Evolutionary conservation across 2,329 filamentous ascomycete genomes (phyloP).

Genomic region (Fragosphaeria purpurea): DNA sequence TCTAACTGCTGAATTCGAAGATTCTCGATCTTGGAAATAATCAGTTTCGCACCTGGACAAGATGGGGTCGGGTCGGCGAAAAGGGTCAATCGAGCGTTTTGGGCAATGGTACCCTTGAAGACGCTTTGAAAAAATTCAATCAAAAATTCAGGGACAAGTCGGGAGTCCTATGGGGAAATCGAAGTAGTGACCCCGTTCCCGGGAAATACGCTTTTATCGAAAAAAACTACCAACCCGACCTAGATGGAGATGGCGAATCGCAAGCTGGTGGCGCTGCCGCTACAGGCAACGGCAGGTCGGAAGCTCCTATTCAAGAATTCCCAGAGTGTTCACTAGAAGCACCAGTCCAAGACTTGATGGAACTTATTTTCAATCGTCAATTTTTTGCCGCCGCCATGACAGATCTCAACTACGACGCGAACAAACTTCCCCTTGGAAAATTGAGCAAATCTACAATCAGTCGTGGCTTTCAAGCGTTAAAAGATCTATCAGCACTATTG

Average conservation of each 20-base stretch:
- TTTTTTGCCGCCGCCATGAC: conserved; percentile 60
- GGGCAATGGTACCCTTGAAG: conserved; percentile 28
- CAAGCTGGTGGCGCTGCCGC: neutral
- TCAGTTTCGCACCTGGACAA: conserved; percentile 56
- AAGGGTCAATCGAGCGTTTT: conserved; percentile 38
- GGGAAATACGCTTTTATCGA: conserved; percentile 76
- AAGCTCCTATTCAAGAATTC: no score
- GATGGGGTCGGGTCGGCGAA: conserved; percentile 71
- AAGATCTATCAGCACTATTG: conserved; percentile 62
- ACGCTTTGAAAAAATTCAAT: conserved; percentile 42
- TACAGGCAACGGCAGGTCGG: conserved; percentile 10
- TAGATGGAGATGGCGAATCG: conserved; percentile 33
- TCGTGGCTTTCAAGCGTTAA: conserved; percentile 65
- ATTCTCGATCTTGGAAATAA: neutral
- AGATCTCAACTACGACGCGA: conserved; percentile 58
- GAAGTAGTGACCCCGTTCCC: conserved; percentile 45
- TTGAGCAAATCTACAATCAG: conserved; percentile 69
- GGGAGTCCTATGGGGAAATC: conserved; percentile 44
- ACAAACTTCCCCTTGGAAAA: conserved; percentile 76
- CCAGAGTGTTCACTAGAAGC: conserved; percentile 27
- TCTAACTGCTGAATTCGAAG: no score
- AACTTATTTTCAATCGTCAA: conserved; percentile 72
- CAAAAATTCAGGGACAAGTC: conserved; percentile 56
- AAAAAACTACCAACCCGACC: conserved; percentile 58
- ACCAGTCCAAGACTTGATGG: conserved; percentile 58